phyloP scores from a whole-genome alignment of 208 protist genomes.

The Trypanosoma vivax region DNA sequence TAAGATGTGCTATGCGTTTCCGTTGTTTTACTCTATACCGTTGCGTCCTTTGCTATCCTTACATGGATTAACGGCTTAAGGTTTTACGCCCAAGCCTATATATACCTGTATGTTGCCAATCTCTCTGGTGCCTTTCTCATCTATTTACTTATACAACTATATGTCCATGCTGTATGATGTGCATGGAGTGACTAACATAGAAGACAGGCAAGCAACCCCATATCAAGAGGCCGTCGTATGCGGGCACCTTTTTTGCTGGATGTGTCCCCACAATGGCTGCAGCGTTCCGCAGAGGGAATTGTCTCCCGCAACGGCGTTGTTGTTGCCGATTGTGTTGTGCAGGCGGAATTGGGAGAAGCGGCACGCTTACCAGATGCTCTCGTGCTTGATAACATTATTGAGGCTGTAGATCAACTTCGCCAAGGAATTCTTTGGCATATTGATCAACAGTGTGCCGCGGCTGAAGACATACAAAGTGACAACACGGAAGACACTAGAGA shows the following conservation, averaged over 20 bases:
- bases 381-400: slow-evolving; percentile 3
- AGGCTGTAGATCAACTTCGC: slow-evolving; percentile 11
- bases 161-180: not conserved
- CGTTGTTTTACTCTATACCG: not conserved
- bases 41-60: not conserved
- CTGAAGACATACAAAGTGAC: not conserved
- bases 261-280: slow-evolving; percentile 24
- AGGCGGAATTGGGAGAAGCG: slow-evolving; percentile 32
- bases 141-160: not conserved
- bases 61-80: too few species aligned
- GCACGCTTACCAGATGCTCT: slow-evolving; percentile 12
- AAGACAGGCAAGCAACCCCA: not conserved
- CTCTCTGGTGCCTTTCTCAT: too few species aligned
- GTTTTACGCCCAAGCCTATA: not conserved
- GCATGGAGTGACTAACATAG: not conserved
- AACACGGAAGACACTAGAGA: slow-evolving; percentile 23
- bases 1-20: not conserved
- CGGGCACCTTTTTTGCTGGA: not conserved
- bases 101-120: slow-evolving; percentile 1
- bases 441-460: not conserved
- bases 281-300: slow-evolving; percentile 26
- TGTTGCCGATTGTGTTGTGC: slow-evolving; percentile 30
- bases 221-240: not conserved
- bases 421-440: slow-evolving; percentile 1
- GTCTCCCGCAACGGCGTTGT: slow-evolving; percentile 32